Percentiles rank a stretch among this genome's conserved stretches.
phyloP scores from a whole-genome alignment of 805 yeast genomes.

The Ogataea wickerhamii region DNA sequence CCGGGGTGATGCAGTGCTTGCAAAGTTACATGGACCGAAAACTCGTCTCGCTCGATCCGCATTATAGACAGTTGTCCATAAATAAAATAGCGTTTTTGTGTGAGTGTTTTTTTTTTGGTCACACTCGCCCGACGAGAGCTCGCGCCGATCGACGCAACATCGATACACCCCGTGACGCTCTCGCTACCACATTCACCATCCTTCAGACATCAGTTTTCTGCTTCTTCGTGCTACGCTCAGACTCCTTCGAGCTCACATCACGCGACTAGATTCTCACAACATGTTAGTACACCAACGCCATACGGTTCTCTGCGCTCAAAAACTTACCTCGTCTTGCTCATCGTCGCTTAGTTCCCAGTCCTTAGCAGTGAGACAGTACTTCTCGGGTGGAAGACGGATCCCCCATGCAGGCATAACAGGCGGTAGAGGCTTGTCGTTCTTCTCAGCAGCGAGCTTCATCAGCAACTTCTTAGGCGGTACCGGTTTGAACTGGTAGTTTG shows the following conservation, averaged over 20 bases:
- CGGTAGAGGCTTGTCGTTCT: conserved; percentile 87
- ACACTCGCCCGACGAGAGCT: no score
- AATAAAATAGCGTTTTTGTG: neutral
- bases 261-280: neutral
- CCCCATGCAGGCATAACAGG: conserved; percentile 91
- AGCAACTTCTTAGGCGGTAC: conserved; percentile 90
- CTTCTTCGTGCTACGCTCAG: neutral
- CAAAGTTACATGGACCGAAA: no score
- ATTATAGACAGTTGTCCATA: conserved; percentile 1
- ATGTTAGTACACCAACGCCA: no score
- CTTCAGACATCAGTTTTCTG: neutral
- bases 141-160: no score
- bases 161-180: no score
- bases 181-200: no score
- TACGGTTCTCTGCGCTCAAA: no score
- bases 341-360: conserved; percentile 55
- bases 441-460: conserved; percentile 86
- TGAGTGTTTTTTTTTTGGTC: no score
- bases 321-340: conserved; percentile 1
- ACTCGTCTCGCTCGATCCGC: neutral
- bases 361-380: conserved; percentile 84
- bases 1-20: no score
- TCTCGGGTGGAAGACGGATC: conserved; percentile 93
- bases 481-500: conserved; percentile 95
- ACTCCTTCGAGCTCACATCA: neutral